A percentile compares a stretch with the other conserved stretches of the same genome.
These are phyloP conservation scores for Trichophyton equinum DNA, from an alignment of 2,329 filamentous ascomycete genomes.

Conservation along the genomic window DNA sequence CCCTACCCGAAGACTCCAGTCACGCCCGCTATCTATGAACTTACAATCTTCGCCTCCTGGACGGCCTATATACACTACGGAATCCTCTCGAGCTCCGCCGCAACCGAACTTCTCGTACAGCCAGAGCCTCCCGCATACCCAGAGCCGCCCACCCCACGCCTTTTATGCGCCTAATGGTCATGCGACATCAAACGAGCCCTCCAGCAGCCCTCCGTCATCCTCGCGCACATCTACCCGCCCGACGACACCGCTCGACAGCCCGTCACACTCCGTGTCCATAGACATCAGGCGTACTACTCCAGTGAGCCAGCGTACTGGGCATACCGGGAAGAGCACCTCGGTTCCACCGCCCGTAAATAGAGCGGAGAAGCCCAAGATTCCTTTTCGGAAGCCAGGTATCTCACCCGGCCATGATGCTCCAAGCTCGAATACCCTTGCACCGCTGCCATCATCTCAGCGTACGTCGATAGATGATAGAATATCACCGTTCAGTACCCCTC, in stretches of 20 bases:
- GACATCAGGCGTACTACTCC: conserved; percentile 6
- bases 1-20: conserved; percentile 52
- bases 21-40: conserved; percentile 34
- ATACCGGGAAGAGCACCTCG: conserved; percentile 29
- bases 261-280: conserved; percentile 30
- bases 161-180: conserved; percentile 17
- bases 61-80: conserved; percentile 31
- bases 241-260: conserved; percentile 33
- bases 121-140: background rate
- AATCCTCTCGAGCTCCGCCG: conserved; percentile 34
- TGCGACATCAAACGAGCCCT: background rate
- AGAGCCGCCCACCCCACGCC: background rate
- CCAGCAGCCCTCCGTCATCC: background rate
- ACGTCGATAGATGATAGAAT: conserved; percentile 34
- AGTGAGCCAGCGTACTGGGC: conserved; percentile 15
- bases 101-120: background rate
- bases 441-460: conserved; percentile 14
- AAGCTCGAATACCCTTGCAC: conserved; percentile 17
- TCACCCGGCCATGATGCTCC: conserved; percentile 23
- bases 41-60: conserved; percentile 31
- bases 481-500: conserved; percentile 80
- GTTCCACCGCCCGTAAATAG: conserved; percentile 67
- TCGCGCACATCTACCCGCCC: conserved; percentile 18
- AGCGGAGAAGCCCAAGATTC: conserved; percentile 61
- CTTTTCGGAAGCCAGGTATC: conserved; percentile 31